Percentiles rank a stretch among this genome's conserved stretches.
These are phyloP conservation scores for Lichtheimia hyalospora DNA, from an alignment of 371 early-diverging fungal species.

Conservation along the genomic window DNA sequence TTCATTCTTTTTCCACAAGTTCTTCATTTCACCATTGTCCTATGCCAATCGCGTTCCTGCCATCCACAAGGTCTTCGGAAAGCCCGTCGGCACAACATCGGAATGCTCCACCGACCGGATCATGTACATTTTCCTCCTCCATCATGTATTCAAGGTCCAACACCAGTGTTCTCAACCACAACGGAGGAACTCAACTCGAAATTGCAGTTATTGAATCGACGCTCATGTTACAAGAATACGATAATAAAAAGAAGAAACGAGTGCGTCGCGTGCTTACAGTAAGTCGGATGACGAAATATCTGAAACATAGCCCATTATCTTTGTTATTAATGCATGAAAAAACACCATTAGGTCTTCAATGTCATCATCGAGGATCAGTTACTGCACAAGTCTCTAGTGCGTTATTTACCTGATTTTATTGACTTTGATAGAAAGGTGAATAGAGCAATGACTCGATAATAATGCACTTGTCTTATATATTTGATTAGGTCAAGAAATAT, in stretches of 20 bases:
- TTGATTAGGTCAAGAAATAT: constrained; percentile 25
- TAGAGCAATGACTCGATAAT: neutral
- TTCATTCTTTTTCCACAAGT: too few relatives aligned
- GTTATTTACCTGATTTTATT: constrained; percentile 59
- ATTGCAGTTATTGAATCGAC: constrained; percentile 36
- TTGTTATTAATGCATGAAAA: constrained; percentile 12
- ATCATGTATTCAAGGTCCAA: neutral
- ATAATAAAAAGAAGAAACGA: constrained; percentile 18
- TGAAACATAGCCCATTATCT: constrained; percentile 21
- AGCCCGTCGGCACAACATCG: too few relatives aligned
- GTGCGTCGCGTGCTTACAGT: constrained; percentile 29
- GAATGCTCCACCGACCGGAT: neutral
- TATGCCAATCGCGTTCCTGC: too few relatives aligned
- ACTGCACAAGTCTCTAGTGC: constrained; percentile 47
- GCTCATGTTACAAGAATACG: constrained; percentile 25
- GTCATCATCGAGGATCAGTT: constrained; percentile 52
- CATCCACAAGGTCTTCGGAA: too few relatives aligned
- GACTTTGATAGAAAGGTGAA: constrained; percentile 62
- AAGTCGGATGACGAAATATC: constrained; percentile 20
- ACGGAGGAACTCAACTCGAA: constrained; percentile 18
- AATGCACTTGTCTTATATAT: neutral
- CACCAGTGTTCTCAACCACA: constrained; percentile 10
- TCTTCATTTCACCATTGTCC: too few relatives aligned
- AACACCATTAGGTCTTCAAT: constrained; percentile 48
- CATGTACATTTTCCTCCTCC: neutral